Base-by-base conservation (phyloP, 805 yeast genomes). In the Spathaspora sp. region DNA sequence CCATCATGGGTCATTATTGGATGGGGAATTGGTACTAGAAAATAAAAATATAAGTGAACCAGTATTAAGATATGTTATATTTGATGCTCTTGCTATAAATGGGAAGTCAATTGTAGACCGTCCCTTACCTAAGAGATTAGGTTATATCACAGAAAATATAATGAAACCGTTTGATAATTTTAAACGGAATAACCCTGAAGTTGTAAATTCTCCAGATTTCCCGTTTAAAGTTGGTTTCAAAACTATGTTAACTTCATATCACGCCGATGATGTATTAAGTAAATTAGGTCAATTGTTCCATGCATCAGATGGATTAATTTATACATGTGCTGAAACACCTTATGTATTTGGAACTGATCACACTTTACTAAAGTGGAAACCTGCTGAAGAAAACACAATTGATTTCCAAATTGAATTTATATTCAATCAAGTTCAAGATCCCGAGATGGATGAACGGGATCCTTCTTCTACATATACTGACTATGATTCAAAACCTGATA, bases 291-390 rank as follows among this genome's bases (percentile, higher is more conserved):
- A 82, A 48, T 75, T 93, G 47, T 88, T 89, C 20, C 97, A 94
- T 69, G 87, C 88, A 52, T 85, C 94, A 2, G 99, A 94, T 70
- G 99, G 99, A 0, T 77, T 94, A 26, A 89, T 94, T 54, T 89
- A 91, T 67, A 94, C 99, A 1, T 89, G 96, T 57, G 87, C 96
- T 44, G 89, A 83, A 49, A 82, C 93, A 1, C 96, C 97, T 0
- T 94, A 94, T 68, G 76, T 82, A 2, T 82, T 85, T 55, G 98
- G 98, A 12, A 93, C 98, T 1, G 98, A 94, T 66, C 78, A 82
- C 0, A 82, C 90, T 6, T 73, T 94, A 47, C 71, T 94, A 50
- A 94, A 96, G 69, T 94, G 99, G 99, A 94, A 94, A 63, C 98
- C 99, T 2, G 89, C 96, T 11, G 89, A 89, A 55, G 99, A 93